Conservation (phyloP, 73 alveolate species). For the Paramecium caudatum region DNA sequence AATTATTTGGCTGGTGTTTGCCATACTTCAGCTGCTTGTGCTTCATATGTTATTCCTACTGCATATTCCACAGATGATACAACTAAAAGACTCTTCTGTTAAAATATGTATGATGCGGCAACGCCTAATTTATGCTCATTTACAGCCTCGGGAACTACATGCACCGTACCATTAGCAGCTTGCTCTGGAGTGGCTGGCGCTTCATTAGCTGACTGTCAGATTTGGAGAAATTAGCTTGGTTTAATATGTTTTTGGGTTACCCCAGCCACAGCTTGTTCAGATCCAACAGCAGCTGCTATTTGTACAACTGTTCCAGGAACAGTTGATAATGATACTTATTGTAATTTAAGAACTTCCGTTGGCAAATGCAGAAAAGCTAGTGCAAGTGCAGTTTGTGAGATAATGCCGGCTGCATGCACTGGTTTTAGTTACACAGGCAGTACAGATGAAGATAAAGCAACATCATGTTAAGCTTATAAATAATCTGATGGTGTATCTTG, state of each 20-base stretch:
- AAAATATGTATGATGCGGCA: neutral
- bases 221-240: too few species aligned
- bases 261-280: neutral
- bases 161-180: too few species aligned
- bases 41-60: too few species aligned
- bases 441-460: neutral
- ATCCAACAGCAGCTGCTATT: neutral
- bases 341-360: neutral
- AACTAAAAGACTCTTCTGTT: neutral
- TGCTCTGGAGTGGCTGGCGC: neutral
- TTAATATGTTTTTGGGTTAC: too few species aligned
- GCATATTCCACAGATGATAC: too few species aligned
- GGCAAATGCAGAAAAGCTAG: neutral
- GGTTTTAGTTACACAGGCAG: neutral
- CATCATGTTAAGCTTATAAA: neutral
- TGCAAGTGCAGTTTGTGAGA: neutral
- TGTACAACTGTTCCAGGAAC: neutral
- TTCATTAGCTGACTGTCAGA: too few species aligned
- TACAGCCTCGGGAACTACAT: too few species aligned
- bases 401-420: too few species aligned
- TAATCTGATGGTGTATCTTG: neutral
- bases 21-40: neutral
- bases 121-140: neutral
- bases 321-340: neutral
- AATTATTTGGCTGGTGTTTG: neutral